A percentile compares a stretch with the other conserved stretches of the same genome.
phyloP scores from a whole-genome alignment of 441 rosid species.

The Gossypium davidsonii region DNA sequence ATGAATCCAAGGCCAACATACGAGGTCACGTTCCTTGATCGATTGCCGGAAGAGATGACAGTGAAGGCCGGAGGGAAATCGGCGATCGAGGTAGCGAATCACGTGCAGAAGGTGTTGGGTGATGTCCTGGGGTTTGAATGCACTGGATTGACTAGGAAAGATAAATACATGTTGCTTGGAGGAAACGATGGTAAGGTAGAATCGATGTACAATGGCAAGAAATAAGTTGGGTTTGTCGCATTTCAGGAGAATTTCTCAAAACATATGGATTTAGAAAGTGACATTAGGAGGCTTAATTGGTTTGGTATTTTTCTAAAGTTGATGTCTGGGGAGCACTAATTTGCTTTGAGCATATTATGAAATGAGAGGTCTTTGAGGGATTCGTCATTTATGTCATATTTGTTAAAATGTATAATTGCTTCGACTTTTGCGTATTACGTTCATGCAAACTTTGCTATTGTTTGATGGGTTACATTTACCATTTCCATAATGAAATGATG shows the following conservation, averaged over 20 bases:
- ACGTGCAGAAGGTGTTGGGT: slow-evolving; percentile 81
- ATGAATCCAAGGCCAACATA: slow-evolving; percentile 93
- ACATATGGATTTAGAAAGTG: not conserved
- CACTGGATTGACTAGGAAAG: slow-evolving; percentile 80
- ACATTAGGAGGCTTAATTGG: not conserved
- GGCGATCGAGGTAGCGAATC: slow-evolving; percentile 77
- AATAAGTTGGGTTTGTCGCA: slow-evolving; percentile 18
- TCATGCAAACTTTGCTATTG: not conserved
- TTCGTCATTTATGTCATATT: not conserved
- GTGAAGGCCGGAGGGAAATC: slow-evolving; percentile 81
- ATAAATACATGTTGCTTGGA: slow-evolving; percentile 84
- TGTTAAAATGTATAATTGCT: slow-evolving; percentile 8
- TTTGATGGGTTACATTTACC: not conserved
- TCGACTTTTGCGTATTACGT: not conserved
- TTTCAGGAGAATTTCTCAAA: not conserved
- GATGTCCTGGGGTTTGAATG: slow-evolving; percentile 70
- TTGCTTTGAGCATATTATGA: not conserved
- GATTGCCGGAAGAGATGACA: slow-evolving; percentile 76
- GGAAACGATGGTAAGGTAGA: slow-evolving; percentile 95
- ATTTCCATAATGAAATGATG: not conserved
- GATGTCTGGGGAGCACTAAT: not conserved
- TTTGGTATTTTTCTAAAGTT: not conserved
- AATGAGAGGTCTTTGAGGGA: not conserved
- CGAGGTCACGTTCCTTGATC: slow-evolving; percentile 78
- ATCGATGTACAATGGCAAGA: slow-evolving; percentile 54